Evolutionary conservation across 257 asterid species (phyloP), one percentile per base, ranked within the genome.

Genomic region (Solanum lignicaule): DNA sequence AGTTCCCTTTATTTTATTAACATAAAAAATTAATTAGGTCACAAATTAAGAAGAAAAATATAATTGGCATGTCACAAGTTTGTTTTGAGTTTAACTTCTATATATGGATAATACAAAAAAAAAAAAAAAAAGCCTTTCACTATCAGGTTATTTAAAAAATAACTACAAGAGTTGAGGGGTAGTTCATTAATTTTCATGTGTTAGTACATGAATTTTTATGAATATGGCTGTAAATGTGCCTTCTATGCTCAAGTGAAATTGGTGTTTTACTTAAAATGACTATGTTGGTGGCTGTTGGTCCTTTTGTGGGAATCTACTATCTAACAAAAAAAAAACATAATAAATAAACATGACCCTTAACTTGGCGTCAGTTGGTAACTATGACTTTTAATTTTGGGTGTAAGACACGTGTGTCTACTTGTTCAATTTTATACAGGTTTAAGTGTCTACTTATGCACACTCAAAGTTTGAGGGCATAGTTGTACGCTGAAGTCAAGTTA

Each of bases 1-100:
- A 39, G 55, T 74, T 86, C 81, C 92, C 90, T 62, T 82, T 72
- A 86, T 69, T 87, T 68, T 18, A 85, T 85, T 31, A 46, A 16
- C 84, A 81, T 12, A 35, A 33, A n/a, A 36, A 55, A 52, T 39
- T 1, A 36, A 58, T 38, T 46, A 84, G 48, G 5, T 21, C 68
- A 73, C 16, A 32, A 11, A 52, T 72, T 72, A 52, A 18, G 62
- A 18, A 52, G n/a, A 52, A 55, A 55, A 55, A 55, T 20, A 20
- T 55, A 55, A 55, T 55, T 55, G 65, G 3, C n/a, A 20, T 25
- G 5, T 58, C 27, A 72, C 79, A 32, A 36, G 25, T 72, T 72
- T 33, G 27, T 72, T 33, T 72, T 33, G 48, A 21, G 5, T 74
- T 36, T 36, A 20, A 74, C 31, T 74, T 74, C 1, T 20, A 74